Conservation (phyloP, 106 monocot species). For the Apostasia ramifera region DNA sequence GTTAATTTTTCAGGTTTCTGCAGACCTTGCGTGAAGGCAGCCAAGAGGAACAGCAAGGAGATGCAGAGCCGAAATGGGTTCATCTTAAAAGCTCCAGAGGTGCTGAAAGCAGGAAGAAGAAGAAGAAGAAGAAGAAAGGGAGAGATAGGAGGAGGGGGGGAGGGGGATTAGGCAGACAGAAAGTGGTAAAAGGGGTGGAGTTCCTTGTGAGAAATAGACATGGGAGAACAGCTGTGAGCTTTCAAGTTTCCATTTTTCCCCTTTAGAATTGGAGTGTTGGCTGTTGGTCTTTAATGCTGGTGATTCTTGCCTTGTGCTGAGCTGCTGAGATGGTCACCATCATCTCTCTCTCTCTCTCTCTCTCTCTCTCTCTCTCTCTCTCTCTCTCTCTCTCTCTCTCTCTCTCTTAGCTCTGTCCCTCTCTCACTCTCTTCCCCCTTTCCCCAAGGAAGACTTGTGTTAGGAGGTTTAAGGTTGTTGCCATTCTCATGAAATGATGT, state of each 20-base stretch:
- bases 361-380: too few relatives aligned
- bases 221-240: constrained; percentile 3
- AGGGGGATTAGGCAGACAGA: not conserved
- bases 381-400: too few relatives aligned
- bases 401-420: too few relatives aligned
- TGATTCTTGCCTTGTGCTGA: too few relatives aligned
- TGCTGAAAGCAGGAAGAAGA: constrained; percentile 3
- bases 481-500: too few relatives aligned
- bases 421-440: too few relatives aligned
- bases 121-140: not conserved
- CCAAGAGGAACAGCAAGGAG: not conserved
- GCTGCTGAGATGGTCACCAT: too few relatives aligned
- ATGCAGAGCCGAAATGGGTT: not conserved
- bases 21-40: not conserved
- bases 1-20: not conserved
- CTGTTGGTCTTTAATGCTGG: too few relatives aligned
- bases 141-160: not conserved
- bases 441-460: too few relatives aligned
- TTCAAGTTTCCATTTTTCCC: not conserved
- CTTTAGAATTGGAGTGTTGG: too few relatives aligned
- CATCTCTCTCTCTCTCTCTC: too few relatives aligned
- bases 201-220: constrained; percentile 7
- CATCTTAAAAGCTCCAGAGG: not conserved
- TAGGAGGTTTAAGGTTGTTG: too few relatives aligned
- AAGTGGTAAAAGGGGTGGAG: not conserved